Conservation (phyloP, 140 eudicot species). For the Anethum foeniculum region DNA sequence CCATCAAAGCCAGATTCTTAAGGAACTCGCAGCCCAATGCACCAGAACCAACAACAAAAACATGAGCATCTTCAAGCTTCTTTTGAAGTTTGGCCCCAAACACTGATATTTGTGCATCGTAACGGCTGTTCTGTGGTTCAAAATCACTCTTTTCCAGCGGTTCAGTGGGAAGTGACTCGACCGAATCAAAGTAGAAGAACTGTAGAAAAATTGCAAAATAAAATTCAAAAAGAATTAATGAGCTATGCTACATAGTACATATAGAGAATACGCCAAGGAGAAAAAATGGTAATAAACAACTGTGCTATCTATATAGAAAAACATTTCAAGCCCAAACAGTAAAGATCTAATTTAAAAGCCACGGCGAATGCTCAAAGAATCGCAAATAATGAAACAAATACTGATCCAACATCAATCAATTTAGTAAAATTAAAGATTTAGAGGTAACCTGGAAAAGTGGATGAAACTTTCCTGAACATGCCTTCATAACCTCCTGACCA, state of each 20-base stretch:
- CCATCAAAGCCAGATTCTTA: slow-evolving; percentile 61
- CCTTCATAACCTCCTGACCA: slow-evolving; percentile 95
- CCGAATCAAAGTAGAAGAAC: slow-evolving; percentile 52
- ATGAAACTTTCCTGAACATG: slow-evolving; percentile 96
- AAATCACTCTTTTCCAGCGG: slow-evolving; percentile 26
- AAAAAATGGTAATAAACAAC: background rate
- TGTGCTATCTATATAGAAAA: background rate
- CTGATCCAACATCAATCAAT: background rate
- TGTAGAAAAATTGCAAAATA: slow-evolving; percentile 10
- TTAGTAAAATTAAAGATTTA: background rate
- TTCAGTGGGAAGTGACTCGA: slow-evolving; percentile 48
- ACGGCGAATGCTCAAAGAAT: background rate
- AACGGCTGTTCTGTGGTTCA: slow-evolving; percentile 43
- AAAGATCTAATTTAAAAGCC: background rate
- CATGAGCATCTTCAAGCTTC: slow-evolving; percentile 41
- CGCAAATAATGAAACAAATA: background rate
- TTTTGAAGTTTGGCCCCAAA: slow-evolving; percentile 60
- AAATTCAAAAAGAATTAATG: background rate
- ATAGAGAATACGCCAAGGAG: background rate
- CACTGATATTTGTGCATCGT: slow-evolving; percentile 70
- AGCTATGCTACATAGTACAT: background rate
- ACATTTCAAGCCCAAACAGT: background rate
- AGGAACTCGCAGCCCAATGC: slow-evolving; percentile 60
- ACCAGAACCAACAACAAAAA: slow-evolving; percentile 61
- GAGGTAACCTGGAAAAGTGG: slow-evolving; percentile 76